Evolutionary conservation across 345 rosid genomes (phyloP).

Genomic region (Syzygium grande): DNA sequence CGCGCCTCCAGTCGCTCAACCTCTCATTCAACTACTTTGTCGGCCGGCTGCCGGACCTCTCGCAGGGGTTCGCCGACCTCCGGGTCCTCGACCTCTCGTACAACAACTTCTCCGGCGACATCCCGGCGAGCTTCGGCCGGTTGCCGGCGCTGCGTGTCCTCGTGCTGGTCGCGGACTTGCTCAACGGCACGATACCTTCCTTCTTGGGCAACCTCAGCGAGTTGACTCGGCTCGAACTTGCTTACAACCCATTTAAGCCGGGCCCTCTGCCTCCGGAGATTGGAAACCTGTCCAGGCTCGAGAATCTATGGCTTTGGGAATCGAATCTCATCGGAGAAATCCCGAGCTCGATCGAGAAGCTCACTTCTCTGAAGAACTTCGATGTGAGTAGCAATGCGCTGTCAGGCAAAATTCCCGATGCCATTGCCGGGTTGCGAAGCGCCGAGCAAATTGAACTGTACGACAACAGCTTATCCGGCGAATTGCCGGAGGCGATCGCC

Average conservation of each 20-base stretch:
- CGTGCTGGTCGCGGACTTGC: slow-evolving; percentile 14
- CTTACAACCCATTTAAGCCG: slow-evolving; percentile 24
- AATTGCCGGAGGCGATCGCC: slow-evolving; percentile 43
- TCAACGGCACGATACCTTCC: slow-evolving; percentile 40
- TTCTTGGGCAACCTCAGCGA: slow-evolving; percentile 39
- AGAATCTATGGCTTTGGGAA: slow-evolving; percentile 12
- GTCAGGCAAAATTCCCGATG: slow-evolving; percentile 41
- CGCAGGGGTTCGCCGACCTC: neutral
- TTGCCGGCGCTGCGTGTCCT: slow-evolving; percentile 27
- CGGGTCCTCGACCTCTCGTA: slow-evolving; percentile 34
- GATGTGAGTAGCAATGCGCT: slow-evolving; percentile 40
- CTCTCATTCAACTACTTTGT: slow-evolving; percentile 34
- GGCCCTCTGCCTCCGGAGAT: slow-evolving; percentile 36
- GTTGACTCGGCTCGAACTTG: slow-evolving; percentile 33
- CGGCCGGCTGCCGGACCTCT: slow-evolving; percentile 36
- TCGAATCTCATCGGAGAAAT: slow-evolving; percentile 44
- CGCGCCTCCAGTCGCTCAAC: slow-evolving; percentile 35
- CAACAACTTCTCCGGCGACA: slow-evolving; percentile 44
- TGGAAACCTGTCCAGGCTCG: slow-evolving; percentile 46
- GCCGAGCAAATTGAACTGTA: slow-evolving; percentile 39
- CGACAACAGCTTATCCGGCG: slow-evolving; percentile 31
- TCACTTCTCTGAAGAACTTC: slow-evolving; percentile 27
- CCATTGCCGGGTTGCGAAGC: slow-evolving; percentile 27
- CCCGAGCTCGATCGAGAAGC: slow-evolving; percentile 41
- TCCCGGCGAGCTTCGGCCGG: slow-evolving; percentile 45